Evolutionary conservation across 2,329 filamentous ascomycete species (phyloP).

Genomic region (Mycosphaerella sp.): DNA sequence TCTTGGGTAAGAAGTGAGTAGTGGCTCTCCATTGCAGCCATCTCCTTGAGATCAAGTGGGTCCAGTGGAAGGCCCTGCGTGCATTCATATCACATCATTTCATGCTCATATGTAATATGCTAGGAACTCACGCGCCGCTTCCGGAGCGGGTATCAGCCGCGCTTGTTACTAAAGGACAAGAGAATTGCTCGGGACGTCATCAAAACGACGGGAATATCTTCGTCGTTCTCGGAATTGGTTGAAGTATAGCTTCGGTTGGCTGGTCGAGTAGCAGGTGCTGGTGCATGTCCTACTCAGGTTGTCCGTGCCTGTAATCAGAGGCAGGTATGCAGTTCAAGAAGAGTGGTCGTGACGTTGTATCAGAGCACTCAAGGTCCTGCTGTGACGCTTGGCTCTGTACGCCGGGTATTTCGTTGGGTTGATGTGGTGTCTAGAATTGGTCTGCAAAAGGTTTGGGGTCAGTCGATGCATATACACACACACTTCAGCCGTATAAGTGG

Average conservation of each 20-base stretch:
- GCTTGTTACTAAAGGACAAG: constrained; percentile 32
- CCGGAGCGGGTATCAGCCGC: constrained; percentile 31
- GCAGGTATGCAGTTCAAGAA: constrained; percentile 29
- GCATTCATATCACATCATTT: neutral
- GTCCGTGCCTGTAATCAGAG: constrained; percentile 31
- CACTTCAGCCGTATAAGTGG: neutral
- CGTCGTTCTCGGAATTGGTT: constrained; percentile 4
- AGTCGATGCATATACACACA: too few species aligned
- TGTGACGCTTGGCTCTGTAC: neutral
- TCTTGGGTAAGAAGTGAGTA: neutral
- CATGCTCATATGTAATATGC: neutral
- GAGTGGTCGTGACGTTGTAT: constrained; percentile 11
- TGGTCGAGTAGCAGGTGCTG: neutral
- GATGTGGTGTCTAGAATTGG: constrained; percentile 18
- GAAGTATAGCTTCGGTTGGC: neutral
- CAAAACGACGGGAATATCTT: constrained; percentile 27
- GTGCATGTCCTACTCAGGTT: constrained; percentile 25
- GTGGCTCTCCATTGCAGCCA: neutral
- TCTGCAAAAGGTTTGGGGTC: constrained; percentile 6
- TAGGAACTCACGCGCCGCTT: constrained; percentile 24
- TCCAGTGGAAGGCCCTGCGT: neutral
- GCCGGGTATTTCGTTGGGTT: constrained; percentile 12
- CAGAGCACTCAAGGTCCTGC: neutral
- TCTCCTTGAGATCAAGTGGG: neutral
- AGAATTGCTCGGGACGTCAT: constrained; percentile 33